Percentiles rank a stretch among this genome's conserved stretches.
Evolutionary conservation across 192 early-diverging fungal species (phyloP).

Genomic region (Podila clonocystis): DNA sequence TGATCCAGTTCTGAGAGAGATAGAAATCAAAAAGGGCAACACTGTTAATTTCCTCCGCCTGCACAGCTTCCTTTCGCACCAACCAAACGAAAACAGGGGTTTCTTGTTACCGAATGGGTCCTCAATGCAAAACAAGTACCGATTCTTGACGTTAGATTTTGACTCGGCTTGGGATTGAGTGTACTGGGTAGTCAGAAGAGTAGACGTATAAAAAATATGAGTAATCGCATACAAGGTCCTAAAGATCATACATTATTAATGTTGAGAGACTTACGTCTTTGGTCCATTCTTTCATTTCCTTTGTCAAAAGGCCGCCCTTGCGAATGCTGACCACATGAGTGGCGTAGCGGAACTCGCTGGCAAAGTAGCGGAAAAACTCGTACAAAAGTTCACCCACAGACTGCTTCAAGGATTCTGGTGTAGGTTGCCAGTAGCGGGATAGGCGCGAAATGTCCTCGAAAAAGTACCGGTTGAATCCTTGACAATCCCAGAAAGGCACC

Average conservation of each 20-base stretch:
- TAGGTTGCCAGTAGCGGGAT: slow-evolving; percentile 29
- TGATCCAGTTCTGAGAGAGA: slow-evolving; percentile 31
- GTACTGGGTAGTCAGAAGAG: neutral
- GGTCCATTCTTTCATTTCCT: slow-evolving; percentile 43
- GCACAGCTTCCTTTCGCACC: neutral
- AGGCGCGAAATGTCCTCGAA: slow-evolving; percentile 40
- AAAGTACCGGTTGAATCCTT: slow-evolving; percentile 50
- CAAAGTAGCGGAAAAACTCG: slow-evolving; percentile 47
- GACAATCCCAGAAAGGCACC: slow-evolving; percentile 38
- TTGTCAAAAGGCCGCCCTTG: slow-evolving; percentile 35
- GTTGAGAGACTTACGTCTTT: slow-evolving; percentile 29
- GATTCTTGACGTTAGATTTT: slow-evolving; percentile 41
- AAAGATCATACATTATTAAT: neutral
- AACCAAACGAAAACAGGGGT: neutral
- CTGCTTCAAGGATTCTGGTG: slow-evolving; percentile 27
- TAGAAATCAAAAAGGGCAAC: neutral
- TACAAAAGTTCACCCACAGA: slow-evolving; percentile 40
- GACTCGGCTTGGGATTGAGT: neutral
- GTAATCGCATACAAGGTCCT: neutral
- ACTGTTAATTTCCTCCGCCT: neutral
- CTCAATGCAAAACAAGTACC: slow-evolving; percentile 48
- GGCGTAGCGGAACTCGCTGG: slow-evolving; percentile 42
- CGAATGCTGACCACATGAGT: slow-evolving; percentile 42
- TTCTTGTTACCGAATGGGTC: slow-evolving; percentile 39
- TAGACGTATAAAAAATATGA: neutral